phyloP scores from a whole-genome alignment of 192 early-diverging fungal genomes.

The Oehlia diaphana region DNA sequence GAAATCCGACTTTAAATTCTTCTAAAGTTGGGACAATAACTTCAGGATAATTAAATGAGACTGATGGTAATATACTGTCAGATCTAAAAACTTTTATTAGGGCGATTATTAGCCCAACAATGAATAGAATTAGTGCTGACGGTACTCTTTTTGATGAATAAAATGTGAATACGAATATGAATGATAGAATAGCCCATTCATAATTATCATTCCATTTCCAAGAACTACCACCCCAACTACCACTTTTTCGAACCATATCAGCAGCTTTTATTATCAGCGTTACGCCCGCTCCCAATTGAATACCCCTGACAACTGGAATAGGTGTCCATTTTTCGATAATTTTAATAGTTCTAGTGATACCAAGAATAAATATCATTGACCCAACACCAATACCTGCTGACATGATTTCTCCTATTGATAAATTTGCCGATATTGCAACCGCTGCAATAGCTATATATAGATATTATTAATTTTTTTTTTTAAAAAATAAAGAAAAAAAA shows the following conservation, averaged over 20 bases:
- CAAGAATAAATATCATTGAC: slow-evolving; percentile 63
- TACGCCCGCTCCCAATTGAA: slow-evolving; percentile 78
- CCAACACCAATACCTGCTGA: slow-evolving; percentile 71
- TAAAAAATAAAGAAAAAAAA: background rate
- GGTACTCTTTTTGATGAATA: slow-evolving; percentile 66
- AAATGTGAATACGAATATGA: slow-evolving; percentile 66
- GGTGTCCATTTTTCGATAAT: slow-evolving; percentile 71
- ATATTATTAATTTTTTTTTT: background rate
- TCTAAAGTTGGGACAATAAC: slow-evolving; percentile 59
- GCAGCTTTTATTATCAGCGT: slow-evolving; percentile 70
- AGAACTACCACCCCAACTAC: slow-evolving; percentile 57
- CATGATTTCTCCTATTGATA: slow-evolving; percentile 70
- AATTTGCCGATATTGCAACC: slow-evolving; percentile 70
- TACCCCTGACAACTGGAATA: slow-evolving; percentile 69
- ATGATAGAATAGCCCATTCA: slow-evolving; percentile 67
- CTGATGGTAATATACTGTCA: slow-evolving; percentile 36
- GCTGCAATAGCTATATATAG: slow-evolving; percentile 68
- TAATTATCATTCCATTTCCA: slow-evolving; percentile 73
- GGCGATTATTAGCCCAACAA: slow-evolving; percentile 68
- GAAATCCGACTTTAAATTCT: slow-evolving; percentile 73
- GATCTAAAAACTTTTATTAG: slow-evolving; percentile 49
- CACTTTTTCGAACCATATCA: slow-evolving; percentile 50
- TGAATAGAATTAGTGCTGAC: slow-evolving; percentile 71
- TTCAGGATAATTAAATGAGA: slow-evolving; percentile 40
- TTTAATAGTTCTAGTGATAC: slow-evolving; percentile 67